Base-by-base conservation (phyloP, 2,329 filamentous ascomycete species). In the Claviceps maximensis region DNA sequence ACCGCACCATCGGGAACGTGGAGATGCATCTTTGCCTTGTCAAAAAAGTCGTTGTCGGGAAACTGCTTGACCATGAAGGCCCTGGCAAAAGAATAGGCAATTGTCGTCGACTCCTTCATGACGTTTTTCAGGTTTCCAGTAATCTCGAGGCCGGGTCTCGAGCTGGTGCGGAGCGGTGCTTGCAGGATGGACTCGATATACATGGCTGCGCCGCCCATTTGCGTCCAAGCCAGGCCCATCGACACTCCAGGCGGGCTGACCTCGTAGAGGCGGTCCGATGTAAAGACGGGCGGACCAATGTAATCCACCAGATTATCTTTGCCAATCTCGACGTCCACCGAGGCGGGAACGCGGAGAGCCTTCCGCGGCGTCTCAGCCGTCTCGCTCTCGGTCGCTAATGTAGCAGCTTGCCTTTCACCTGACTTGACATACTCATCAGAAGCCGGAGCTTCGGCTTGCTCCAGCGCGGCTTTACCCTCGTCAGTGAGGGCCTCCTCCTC, bases 181-280 rank as follows among this genome's bases (percentile, higher is more conserved):
- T 98, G 90, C 50, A 98, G 74, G 57, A 98, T 97, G 1, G 90
- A 94, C 71, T 98, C 93, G 54, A 98, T 88, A 69, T 98, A 98
- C 67, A 98, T 83, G 50, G 93, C 93, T 4, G 93, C 89, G 55
- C 93, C 93, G 56, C 93, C 93, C 80, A 98, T 89, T 64, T 89
- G 88, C 8, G 94, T 98, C 93, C 93, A 98, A 8, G 93, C 93
- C 51, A 98, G 79, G 58, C 93, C 93, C 93, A 98, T 97, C 23
- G 90, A 87, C 17, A 98, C 93, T 69, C 93, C 93, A 2, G 93
- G 81, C 4, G 94, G 93, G 55, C 89, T 95, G 48, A 83, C 82
- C 62, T 98, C 93, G 74, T 97, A 98, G 15, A 98, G 77, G 52
- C 94, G 83, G 69, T 98, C 93, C 4, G 93, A 89, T 0, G 89